Conservation (phyloP, 192 early-diverging fungal species). For the Coemansia sp. region DNA sequence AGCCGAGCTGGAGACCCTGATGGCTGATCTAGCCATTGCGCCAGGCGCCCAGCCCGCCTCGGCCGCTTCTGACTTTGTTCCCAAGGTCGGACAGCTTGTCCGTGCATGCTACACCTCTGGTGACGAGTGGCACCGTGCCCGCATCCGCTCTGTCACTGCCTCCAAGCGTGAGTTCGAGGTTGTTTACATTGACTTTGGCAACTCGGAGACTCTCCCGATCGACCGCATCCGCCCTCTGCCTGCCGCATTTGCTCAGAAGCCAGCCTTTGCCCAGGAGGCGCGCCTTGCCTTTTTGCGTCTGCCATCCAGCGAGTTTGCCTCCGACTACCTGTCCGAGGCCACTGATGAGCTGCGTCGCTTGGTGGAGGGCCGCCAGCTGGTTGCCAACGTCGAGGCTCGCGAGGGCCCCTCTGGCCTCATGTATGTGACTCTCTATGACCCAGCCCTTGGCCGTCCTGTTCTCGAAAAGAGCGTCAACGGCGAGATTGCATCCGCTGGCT, state of each 20-base stretch:
- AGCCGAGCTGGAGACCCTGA: slow-evolving; percentile 72
- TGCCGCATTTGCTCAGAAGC: slow-evolving; percentile 62
- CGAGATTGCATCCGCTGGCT: slow-evolving; percentile 63
- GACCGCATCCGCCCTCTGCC: slow-evolving; percentile 73
- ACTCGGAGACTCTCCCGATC: slow-evolving; percentile 73
- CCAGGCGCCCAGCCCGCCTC: slow-evolving; percentile 52
- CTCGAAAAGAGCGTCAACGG: slow-evolving; percentile 67
- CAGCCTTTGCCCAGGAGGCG: slow-evolving; percentile 78
- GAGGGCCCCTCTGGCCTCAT: slow-evolving; percentile 51
- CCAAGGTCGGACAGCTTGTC: slow-evolving; percentile 66
- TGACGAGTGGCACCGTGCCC: slow-evolving; percentile 88
- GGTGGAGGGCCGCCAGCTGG: slow-evolving; percentile 59
- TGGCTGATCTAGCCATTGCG: slow-evolving; percentile 71
- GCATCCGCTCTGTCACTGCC: slow-evolving; percentile 61
- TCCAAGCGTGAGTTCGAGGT: slow-evolving; percentile 62
- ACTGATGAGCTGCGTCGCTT: slow-evolving; percentile 67
- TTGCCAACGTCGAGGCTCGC: slow-evolving; percentile 70
- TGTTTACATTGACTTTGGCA: slow-evolving; percentile 93
- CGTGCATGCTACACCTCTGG: slow-evolving; percentile 87
- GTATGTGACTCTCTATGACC: slow-evolving; percentile 67
- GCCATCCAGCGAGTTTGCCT: slow-evolving; percentile 43
- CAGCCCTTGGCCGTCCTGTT: slow-evolving; percentile 51
- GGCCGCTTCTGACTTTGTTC: slow-evolving; percentile 48
- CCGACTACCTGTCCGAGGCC: slow-evolving; percentile 77
- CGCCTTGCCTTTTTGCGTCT: slow-evolving; percentile 79